These are phyloP conservation scores for Fusarium sp. DNA, from an alignment of 2,329 filamentous ascomycete species.

Conservation along the genomic window DNA sequence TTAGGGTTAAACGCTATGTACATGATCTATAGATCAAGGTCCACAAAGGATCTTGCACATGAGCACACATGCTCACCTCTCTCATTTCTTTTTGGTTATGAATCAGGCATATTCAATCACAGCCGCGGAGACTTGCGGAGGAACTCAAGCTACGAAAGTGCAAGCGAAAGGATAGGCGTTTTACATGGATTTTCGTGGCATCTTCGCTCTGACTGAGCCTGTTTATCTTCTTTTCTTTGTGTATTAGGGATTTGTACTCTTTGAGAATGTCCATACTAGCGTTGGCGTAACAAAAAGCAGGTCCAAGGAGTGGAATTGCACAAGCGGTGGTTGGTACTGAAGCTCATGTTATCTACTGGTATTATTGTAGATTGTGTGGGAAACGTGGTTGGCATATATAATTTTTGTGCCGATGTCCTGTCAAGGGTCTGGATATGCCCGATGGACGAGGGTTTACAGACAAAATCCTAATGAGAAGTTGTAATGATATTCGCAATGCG, in stretches of 20 bases:
- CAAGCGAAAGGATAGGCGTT: constrained; percentile 38
- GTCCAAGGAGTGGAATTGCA: constrained; percentile 23
- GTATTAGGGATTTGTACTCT: constrained; percentile 26
- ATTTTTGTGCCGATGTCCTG: constrained; percentile 8
- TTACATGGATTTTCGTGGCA: constrained; percentile 17
- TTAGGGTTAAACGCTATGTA: constrained; percentile 25
- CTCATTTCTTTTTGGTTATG: constrained; percentile 15
- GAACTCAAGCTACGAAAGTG: constrained; percentile 21
- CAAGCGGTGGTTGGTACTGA: constrained; percentile 7
- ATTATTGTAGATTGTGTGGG: constrained; percentile 8
- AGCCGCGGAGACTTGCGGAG: constrained; percentile 24
- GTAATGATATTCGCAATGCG: constrained; percentile 36
- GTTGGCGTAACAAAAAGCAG: constrained; percentile 47
- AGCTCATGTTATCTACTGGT: constrained; percentile 14
- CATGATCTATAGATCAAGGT: constrained; percentile 44
- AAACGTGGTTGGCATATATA: constrained; percentile 31
- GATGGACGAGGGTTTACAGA: constrained; percentile 8
- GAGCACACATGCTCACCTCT: constrained; percentile 22
- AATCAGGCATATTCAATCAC: constrained; percentile 17
- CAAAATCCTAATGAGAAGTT: constrained; percentile 35
- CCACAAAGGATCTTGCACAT: constrained; percentile 25
- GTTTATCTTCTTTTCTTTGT: constrained; percentile 21
- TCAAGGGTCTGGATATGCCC: constrained; percentile 8
- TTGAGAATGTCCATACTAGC: constrained; percentile 47
- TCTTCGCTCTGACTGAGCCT: constrained; percentile 1